Base-by-base conservation (phyloP, 345 rosid genomes). In the Gossypium thurberi region DNA sequence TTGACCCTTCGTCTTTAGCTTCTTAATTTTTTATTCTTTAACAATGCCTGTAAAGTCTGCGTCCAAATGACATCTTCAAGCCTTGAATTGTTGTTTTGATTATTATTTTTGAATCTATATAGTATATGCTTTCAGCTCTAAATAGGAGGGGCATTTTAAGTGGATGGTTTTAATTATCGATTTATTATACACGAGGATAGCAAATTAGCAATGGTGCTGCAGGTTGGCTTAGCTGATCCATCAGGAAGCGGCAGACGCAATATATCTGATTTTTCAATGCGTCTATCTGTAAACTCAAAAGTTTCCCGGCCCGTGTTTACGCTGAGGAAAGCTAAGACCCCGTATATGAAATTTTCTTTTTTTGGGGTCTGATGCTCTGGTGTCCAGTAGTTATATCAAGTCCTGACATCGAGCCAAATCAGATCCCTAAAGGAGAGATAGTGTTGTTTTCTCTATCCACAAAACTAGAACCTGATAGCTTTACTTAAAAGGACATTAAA, bases 261-360 rank as follows among this genome's bases (percentile, higher is more conserved):
- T 74, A 33, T 33, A 33, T 33, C 74, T 67, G 83, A 72, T 23
- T 72, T 51, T 69, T 70, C 70, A 12, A 43, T 46, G 20, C 37
- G 60, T 72, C 64, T 48, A 60, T 77, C 79, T 5, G 62, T 42
- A 42, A 66, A 48, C n/a, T 57, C 77, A 15, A 42, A 67, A 57
- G 52, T 64, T 65, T 70, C 61, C 2, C 71, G 18, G 62, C 26
- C 71, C 14, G 59, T 59, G 76, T 69, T 28, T 46, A 72, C 59
- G 76, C 63, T 74, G 74, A 23, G 57, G 17, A 65, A 73, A 66
- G 71, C 75, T 28, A 71, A 70, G 26, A 47, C 23, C n/a, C 68
- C 62, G 40, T 43, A 8, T 50, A 59, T 53, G 60, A 75, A 63
- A 60, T 80, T 72, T 47, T 72, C 82, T 42, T 81, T 82, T 33